Evolutionary conservation across 176 grass and related monocot species (phyloP).

Genomic region (Triticum urartu): DNA sequence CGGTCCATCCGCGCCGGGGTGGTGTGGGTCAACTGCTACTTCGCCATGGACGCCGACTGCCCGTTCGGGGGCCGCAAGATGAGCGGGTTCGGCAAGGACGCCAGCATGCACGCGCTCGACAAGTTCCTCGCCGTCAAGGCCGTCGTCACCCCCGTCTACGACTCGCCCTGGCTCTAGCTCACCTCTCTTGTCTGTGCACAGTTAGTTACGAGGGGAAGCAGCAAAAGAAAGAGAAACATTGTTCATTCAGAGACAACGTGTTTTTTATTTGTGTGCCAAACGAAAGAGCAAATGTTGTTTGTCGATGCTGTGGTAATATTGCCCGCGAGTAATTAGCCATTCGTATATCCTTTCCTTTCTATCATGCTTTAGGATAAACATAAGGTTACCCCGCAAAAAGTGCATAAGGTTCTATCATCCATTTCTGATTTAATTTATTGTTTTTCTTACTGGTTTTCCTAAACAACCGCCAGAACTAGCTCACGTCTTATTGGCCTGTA

Average conservation of each 20-base stretch:
- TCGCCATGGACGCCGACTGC: slow-evolving; percentile 39
- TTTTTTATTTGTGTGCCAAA: too few relatives aligned
- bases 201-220: not conserved
- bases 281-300: not conserved
- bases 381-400: too few relatives aligned
- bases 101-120: slow-evolving; percentile 59
- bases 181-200: not conserved
- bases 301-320: not conserved
- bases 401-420: too few relatives aligned
- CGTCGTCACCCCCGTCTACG: slow-evolving; percentile 53
- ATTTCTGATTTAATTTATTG: too few relatives aligned
- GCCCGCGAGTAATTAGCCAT: not conserved
- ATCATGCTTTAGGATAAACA: too few relatives aligned
- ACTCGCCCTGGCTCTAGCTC: slow-evolving; percentile 50
- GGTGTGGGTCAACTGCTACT: slow-evolving; percentile 84
- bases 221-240: not conserved
- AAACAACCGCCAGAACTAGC: too few relatives aligned
- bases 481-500: too few relatives aligned
- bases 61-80: slow-evolving; percentile 70
- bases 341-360: too few relatives aligned
- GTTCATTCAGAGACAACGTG: not conserved
- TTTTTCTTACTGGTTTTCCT: too few relatives aligned
- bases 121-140: slow-evolving; percentile 74
- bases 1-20: slow-evolving; percentile 60
- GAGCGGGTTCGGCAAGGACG: slow-evolving; percentile 76